Evolutionary conservation across 2,329 filamentous ascomycete genomes (phyloP).

Genomic region (Tetracladium maxilliforme): DNA sequence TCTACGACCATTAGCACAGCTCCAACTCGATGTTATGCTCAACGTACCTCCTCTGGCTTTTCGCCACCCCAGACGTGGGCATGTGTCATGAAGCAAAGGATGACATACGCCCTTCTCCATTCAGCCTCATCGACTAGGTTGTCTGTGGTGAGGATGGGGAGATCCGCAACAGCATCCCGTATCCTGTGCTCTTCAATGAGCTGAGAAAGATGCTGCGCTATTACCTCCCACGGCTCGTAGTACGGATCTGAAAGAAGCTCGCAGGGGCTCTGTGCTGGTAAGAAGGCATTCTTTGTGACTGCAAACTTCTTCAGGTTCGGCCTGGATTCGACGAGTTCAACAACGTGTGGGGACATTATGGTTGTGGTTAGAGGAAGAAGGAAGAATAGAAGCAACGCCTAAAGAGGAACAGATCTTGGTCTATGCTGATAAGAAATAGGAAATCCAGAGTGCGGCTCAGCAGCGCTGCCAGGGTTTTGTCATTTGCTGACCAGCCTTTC

Average conservation of each 20-base stretch:
- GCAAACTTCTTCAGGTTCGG: too few species aligned
- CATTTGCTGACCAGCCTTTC: too few species aligned
- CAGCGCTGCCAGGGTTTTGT: too few species aligned
- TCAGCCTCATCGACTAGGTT: slow-evolving; percentile 49
- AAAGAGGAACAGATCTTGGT: too few species aligned
- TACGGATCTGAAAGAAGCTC: slow-evolving; percentile 51
- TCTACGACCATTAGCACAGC: slow-evolving; percentile 19
- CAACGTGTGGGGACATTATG: too few species aligned
- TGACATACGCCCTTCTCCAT: slow-evolving; percentile 69
- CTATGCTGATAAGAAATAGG: too few species aligned
- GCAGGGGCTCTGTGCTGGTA: slow-evolving; percentile 57
- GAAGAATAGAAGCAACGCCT: too few species aligned
- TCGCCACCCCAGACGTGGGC: slow-evolving; percentile 83
- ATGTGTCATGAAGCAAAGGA: slow-evolving; percentile 69
- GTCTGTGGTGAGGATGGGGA: slow-evolving; percentile 58
- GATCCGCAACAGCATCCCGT: slow-evolving; percentile 41
- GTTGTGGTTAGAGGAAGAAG: too few species aligned
- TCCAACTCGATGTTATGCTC: neutral
- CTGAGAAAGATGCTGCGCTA: slow-evolving; percentile 51
- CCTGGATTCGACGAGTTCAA: too few species aligned
- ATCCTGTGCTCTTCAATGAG: slow-evolving; percentile 51
- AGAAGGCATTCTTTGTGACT: slow-evolving; percentile 59
- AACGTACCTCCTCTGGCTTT: slow-evolving; percentile 50
- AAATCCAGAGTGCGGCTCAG: too few species aligned
- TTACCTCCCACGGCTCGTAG: slow-evolving; percentile 66